Evolutionary conservation across 2,329 filamentous ascomycete species (phyloP).

Genomic region (Teratosphaeria gauchensis): DNA sequence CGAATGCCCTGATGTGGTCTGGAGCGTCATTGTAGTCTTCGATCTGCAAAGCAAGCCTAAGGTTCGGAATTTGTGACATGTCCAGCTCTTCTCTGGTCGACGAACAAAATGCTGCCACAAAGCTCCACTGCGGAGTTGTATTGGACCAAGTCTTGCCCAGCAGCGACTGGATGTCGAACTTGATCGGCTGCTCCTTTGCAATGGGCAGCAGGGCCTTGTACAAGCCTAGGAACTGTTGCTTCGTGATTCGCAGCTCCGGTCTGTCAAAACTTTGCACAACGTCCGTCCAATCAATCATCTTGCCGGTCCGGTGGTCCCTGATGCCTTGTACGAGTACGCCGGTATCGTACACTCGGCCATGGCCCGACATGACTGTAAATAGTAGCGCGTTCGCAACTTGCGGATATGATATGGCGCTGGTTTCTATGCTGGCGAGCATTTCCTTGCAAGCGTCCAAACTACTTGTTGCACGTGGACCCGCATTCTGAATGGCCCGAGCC

Average conservation of each 20-base stretch:
- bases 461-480: constrained; percentile 64
- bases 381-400: constrained; percentile 75
- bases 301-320: constrained; percentile 44
- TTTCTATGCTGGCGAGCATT: constrained; percentile 45
- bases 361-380: constrained; percentile 55
- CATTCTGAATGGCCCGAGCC: constrained; percentile 58
- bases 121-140: constrained; percentile 82
- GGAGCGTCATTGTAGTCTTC: constrained; percentile 54
- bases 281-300: constrained; percentile 54
- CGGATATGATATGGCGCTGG: constrained; percentile 63
- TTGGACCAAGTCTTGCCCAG: constrained; percentile 86
- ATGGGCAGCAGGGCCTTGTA: constrained; percentile 70
- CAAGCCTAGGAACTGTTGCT: constrained; percentile 68
- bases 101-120: constrained; percentile 77
- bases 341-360: constrained; percentile 54
- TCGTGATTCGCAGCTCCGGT: constrained; percentile 63
- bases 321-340: constrained; percentile 56
- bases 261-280: constrained; percentile 76
- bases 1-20: constrained; percentile 49
- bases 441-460: constrained; percentile 62
- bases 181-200: constrained; percentile 46
- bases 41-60: constrained; percentile 65
- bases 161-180: constrained; percentile 74
- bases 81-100: constrained; percentile 68
- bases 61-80: constrained; percentile 70